Percentiles rank a stretch among this genome's conserved stretches.
These are phyloP conservation scores for Wickerhamiella nectarea DNA, from an alignment of 805 yeast genomes.

Conservation along the genomic window DNA sequence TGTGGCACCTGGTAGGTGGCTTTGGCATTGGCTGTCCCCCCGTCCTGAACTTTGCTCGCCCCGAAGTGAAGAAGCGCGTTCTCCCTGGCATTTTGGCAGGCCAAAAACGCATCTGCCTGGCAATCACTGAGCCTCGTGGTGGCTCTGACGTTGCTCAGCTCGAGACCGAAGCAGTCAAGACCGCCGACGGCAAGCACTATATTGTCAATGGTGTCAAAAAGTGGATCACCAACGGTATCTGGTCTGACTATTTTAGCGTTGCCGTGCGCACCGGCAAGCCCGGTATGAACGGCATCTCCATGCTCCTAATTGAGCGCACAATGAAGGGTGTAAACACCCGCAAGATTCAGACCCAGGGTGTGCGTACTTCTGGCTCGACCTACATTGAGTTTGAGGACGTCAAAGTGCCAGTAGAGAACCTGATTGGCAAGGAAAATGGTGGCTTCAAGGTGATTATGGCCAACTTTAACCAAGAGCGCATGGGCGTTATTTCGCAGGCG, in stretches of 20 bases:
- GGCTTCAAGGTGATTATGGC: conserved; percentile 35
- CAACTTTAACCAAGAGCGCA: conserved; percentile 34
- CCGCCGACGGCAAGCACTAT: conserved; percentile 31
- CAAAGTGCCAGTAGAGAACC: conserved; percentile 33
- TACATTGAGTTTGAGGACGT: conserved; percentile 32
- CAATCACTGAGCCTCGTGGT: conserved; percentile 34
- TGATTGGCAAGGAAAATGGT: conserved; percentile 30
- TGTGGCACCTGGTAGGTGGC: conserved; percentile 31
- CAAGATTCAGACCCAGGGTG: conserved; percentile 31
- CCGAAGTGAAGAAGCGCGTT: conserved; percentile 25
- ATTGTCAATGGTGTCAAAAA: conserved; percentile 33
- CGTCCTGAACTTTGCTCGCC: conserved; percentile 25
- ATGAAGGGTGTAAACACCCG: conserved; percentile 29
- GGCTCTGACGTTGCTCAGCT: conserved; percentile 34
- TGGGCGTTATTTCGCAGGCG: conserved; percentile 32
- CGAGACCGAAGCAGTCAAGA: conserved; percentile 28
- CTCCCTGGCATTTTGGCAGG: conserved; percentile 29
- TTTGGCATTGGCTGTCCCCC: conserved; percentile 32
- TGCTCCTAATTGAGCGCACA: conserved; percentile 29
- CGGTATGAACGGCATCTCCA: conserved; percentile 32
- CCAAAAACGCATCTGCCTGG: conserved; percentile 29
- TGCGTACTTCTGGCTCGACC: conserved; percentile 31
- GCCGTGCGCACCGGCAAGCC: conserved; percentile 33
- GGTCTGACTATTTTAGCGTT: conserved; percentile 32
- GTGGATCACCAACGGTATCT: conserved; percentile 35